phyloP scores from a whole-genome alignment of 2,329 filamentous ascomycete species.

The Calonectria montana region DNA sequence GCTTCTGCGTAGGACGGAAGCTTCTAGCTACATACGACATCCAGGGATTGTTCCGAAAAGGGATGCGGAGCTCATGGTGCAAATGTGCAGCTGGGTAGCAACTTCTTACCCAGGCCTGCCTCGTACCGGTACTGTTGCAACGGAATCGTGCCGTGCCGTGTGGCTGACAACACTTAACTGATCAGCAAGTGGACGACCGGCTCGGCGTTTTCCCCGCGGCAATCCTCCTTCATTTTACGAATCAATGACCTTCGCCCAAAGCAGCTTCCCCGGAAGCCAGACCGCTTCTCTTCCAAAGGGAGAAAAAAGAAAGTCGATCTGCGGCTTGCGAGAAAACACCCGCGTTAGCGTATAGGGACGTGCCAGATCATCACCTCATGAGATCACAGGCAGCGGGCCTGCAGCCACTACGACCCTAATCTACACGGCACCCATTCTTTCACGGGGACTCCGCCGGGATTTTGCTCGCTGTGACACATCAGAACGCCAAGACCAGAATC shows the following conservation, averaged over 20 bases:
- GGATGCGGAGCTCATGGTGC: background rate
- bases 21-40: too few species aligned
- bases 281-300: background rate
- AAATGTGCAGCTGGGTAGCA: background rate
- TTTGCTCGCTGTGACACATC: background rate
- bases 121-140: background rate
- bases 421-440: background rate
- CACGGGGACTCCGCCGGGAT: background rate
- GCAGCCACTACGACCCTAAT: background rate
- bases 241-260: background rate
- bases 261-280: background rate
- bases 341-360: background rate
- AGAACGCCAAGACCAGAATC: background rate
- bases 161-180: background rate
- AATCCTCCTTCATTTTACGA: background rate
- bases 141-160: background rate
- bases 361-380: constrained; percentile 3
- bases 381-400: background rate
- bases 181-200: background rate
- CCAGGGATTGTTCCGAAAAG: too few species aligned
- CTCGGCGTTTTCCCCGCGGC: background rate
- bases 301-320: background rate
- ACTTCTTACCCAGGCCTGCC: background rate
- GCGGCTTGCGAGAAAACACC: background rate
- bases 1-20: background rate